Evolutionary conservation across 345 rosid species (phyloP).

Genomic region (Eucalyptus tenuipes): DNA sequence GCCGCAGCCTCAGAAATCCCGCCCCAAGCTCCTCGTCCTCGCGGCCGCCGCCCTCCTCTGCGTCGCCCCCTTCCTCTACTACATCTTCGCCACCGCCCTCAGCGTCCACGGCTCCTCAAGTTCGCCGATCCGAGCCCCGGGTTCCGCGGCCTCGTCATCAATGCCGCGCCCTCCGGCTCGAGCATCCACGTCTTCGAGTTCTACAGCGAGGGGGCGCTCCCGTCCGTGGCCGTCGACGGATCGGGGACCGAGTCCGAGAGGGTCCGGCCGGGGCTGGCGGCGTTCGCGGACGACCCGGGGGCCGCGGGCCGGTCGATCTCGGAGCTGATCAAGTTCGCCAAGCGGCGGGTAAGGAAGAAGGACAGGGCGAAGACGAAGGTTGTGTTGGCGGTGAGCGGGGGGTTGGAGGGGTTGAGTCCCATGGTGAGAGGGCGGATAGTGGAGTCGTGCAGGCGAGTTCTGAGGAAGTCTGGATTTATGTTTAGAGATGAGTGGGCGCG

Average conservation of each 20-base stretch:
- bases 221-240: constrained; percentile 8
- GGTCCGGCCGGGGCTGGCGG: constrained; percentile 5
- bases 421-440: constrained; percentile 1
- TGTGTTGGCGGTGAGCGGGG: constrained; percentile 11
- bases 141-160: constrained; percentile 12
- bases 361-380: constrained; percentile 21
- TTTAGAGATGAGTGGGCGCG: constrained; percentile 35
- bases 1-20: background rate
- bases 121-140: constrained; percentile 10
- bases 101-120: constrained; percentile 20
- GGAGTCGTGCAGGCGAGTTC: constrained; percentile 11
- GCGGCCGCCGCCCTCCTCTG: constrained; percentile 11
- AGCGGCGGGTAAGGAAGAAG: constrained; percentile 13
- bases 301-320: constrained; percentile 5
- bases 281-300: background rate
- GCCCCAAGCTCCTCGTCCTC: constrained; percentile 7
- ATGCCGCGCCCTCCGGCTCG: constrained; percentile 2
- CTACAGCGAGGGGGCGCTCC: constrained; percentile 20
- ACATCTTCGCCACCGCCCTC: constrained; percentile 23
- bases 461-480: constrained; percentile 22
- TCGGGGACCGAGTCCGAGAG: background rate
- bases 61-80: constrained; percentile 21
- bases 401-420: constrained; percentile 1
- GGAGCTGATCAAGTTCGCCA: constrained; percentile 16
- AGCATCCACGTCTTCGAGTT: constrained; percentile 20